phyloP scores from a whole-genome alignment of 2,329 filamentous ascomycete genomes.

The Phaeoacremonium minimum region DNA sequence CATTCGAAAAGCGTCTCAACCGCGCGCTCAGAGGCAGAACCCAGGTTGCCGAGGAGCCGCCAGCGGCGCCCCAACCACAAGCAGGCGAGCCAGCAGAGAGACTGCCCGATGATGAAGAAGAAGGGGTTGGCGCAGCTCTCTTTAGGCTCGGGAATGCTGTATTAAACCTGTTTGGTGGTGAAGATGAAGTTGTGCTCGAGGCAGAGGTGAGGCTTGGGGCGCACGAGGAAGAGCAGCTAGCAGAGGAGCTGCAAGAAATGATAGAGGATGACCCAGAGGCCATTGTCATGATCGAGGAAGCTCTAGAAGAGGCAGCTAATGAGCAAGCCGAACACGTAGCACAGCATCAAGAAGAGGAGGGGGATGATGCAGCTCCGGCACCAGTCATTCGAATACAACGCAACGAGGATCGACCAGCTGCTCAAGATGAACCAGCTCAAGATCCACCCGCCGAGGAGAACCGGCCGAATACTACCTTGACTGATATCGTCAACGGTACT shows the following conservation, averaged over 20 bases:
- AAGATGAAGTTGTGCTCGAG: slow-evolving; percentile 14
- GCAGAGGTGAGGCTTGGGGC: slow-evolving; percentile 18
- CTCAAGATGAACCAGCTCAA: slow-evolving; percentile 10
- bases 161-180: slow-evolving; percentile 26
- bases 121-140: slow-evolving; percentile 11
- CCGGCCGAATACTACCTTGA: slow-evolving; percentile 27
- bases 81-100: slow-evolving; percentile 6
- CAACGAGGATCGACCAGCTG: slow-evolving; percentile 7
- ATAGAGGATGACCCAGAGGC: slow-evolving; percentile 17
- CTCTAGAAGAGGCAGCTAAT: not conserved
- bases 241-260: slow-evolving; percentile 17
- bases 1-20: slow-evolving; percentile 45
- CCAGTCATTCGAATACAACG: slow-evolving; percentile 4
- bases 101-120: slow-evolving; percentile 14
- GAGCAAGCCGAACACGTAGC: not conserved
- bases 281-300: slow-evolving; percentile 5
- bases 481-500: slow-evolving; percentile 42
- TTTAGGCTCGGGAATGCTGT: slow-evolving; percentile 15
- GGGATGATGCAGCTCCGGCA: slow-evolving; percentile 5
- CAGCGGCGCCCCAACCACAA: slow-evolving; percentile 4
- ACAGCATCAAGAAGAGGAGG: slow-evolving; percentile 4
- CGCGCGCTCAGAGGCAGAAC: slow-evolving; percentile 33
- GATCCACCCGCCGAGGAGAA: slow-evolving; percentile 15
- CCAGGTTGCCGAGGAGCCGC: slow-evolving; percentile 13
- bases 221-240: slow-evolving; percentile 26